Base-by-base conservation (phyloP, 2,329 filamentous ascomycete species). In the Albophoma yamanashiensis region DNA sequence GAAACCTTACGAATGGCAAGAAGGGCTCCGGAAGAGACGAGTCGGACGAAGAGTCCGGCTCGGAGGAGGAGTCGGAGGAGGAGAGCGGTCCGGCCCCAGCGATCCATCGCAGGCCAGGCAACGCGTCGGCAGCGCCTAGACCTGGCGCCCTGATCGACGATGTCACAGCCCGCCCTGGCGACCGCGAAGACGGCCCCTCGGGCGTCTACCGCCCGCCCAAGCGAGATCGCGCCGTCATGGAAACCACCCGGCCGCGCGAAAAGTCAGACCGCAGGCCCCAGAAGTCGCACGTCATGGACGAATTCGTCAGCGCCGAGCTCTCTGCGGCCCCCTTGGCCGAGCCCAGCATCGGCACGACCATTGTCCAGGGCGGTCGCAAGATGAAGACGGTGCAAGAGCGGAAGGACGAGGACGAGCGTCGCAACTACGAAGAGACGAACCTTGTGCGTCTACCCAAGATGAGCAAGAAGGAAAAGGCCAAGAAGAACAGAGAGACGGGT, bases 271-370 rank as follows among this genome's bases (percentile, higher is more conserved):
- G 84, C 50, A 80, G 83, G 50, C 83, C 85, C 3, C 80, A 83
- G 62, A 90, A 89, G 70, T 96, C 92, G 0, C 86, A 87, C 55
- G 91, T 92, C 0, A 86, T 99, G 70, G 92, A 97, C 70, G 93
- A 97, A 69, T 99, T 95, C 68, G 85, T 99, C 64, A 85, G 83
- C 57, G 86, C 89, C 22, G 94, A 99, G 73, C 81, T 97, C 61
- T 92, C 91, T 0, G 75, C 82, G 7, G 91, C 91, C 2, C 94
- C 94, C 1, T 75, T 91, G 61, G 90, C 92, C 1, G 84, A 95
- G 71, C 92, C 93, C 59, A 95, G 89, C 66, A 95, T 99, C 67
- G 95, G 94, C 62, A 94, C 89, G 60, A 96, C 90, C 22, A 95
- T 97, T 66, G 80, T 88, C 5, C 80, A 86, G 56, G 87, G 89